Evolutionary conservation across 129 eudicot species (phyloP).

Genomic region (Chrysanthemum seticuspe): DNA sequence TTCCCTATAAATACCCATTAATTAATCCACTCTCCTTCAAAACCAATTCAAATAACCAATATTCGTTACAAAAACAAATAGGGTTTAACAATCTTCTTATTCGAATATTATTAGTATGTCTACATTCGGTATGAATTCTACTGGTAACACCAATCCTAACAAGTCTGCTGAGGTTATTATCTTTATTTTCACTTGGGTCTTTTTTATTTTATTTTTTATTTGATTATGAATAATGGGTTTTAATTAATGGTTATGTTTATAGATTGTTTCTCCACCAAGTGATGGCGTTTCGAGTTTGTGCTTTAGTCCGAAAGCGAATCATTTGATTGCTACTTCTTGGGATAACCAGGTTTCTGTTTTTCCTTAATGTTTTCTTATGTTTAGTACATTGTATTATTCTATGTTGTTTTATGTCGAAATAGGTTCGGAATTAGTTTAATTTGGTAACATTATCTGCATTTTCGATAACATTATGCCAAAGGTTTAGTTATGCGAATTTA

Average conservation of each 20-base stretch:
- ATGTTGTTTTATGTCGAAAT: background rate
- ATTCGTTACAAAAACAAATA: too few relatives aligned
- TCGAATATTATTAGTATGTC: conserved; percentile 34
- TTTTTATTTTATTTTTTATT: background rate
- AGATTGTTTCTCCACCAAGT: conserved; percentile 72
- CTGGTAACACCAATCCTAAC: conserved; percentile 55
- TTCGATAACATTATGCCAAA: too few relatives aligned
- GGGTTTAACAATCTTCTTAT: too few relatives aligned
- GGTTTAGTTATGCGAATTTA: too few relatives aligned
- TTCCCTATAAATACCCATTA: too few relatives aligned
- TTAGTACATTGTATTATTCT: background rate
- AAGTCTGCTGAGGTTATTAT: conserved; percentile 55
- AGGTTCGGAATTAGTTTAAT: too few relatives aligned
- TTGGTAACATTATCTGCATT: too few relatives aligned
- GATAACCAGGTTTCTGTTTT: conserved; percentile 75
- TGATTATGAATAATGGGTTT: background rate
- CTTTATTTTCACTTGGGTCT: background rate
- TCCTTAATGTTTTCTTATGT: background rate
- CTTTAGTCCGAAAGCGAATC: conserved; percentile 82
- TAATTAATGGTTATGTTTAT: conserved; percentile 4
- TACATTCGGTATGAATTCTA: conserved; percentile 44
- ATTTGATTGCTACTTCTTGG: conserved; percentile 87
- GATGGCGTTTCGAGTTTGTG: conserved; percentile 78
- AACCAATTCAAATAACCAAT: too few relatives aligned
- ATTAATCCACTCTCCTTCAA: too few relatives aligned